Evolutionary conservation across 345 rosid species (phyloP).

Genomic region (Eucalyptus lansdowneana): DNA sequence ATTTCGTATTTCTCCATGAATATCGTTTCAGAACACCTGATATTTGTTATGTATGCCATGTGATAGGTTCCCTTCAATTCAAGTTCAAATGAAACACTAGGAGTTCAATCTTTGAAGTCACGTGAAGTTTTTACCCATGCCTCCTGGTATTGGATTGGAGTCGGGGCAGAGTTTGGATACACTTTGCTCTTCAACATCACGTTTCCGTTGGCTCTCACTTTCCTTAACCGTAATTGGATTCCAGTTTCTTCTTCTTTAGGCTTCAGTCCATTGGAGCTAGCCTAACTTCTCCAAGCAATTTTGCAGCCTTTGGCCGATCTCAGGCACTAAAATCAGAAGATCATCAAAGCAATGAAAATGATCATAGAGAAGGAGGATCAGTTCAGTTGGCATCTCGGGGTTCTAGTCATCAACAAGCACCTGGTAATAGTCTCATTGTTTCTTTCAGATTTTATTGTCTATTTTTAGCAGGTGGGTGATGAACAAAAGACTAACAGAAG

Average conservation of each 20-base stretch:
- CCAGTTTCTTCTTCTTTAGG: background rate
- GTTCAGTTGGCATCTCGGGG: slow-evolving; percentile 5
- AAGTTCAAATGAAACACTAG: slow-evolving; percentile 14
- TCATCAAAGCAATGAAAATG: slow-evolving; percentile 6
- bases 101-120: slow-evolving; percentile 20
- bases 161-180: slow-evolving; percentile 20
- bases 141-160: slow-evolving; percentile 51
- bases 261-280: background rate
- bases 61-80: background rate
- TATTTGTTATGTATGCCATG: background rate
- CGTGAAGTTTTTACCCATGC: slow-evolving; percentile 21
- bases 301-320: slow-evolving; percentile 49
- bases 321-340: slow-evolving; percentile 35
- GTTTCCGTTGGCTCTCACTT: slow-evolving; percentile 19
- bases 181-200: slow-evolving; percentile 19
- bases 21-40: background rate
- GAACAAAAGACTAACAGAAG: background rate
- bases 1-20: background rate
- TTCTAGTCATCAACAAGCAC: background rate
- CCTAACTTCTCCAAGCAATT: background rate
- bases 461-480: background rate
- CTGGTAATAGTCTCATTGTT: background rate
- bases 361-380: slow-evolving; percentile 4
- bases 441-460: background rate
- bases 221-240: slow-evolving; percentile 20